phyloP scores from a whole-genome alignment of 1,284 basidiomycete genomes.

The Thelephora terrestris region DNA sequence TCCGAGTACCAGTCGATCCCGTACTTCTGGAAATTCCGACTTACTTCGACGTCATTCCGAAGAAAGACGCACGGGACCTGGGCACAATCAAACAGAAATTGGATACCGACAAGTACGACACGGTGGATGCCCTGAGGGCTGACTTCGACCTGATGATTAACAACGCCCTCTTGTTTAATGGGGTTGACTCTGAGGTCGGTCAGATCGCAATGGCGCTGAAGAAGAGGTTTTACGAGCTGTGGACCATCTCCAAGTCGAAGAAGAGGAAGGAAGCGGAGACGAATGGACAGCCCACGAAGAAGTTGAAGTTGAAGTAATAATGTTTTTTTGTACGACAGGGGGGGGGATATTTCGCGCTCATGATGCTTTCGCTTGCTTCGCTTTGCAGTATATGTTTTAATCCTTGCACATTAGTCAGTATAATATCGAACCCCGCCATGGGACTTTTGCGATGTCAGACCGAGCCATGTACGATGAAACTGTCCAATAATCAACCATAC shows the following conservation, averaged over 20 bases:
- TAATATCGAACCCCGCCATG: not conserved
- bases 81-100: conserved; percentile 75
- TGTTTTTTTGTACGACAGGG: not conserved
- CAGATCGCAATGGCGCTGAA: conserved; percentile 40
- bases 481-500: not conserved
- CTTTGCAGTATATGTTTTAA: conserved; percentile 1
- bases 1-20: conserved; percentile 82
- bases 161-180: conserved; percentile 85
- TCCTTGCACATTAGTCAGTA: not conserved
- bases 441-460: not conserved
- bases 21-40: conserved; percentile 69
- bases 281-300: conserved; percentile 61
- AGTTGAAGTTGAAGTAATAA: conserved; percentile 36
- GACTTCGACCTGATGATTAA: conserved; percentile 80
- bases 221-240: conserved; percentile 42
- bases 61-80: conserved; percentile 83
- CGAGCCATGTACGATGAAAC: not conserved
- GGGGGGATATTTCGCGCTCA: not conserved
- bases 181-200: conserved; percentile 67
- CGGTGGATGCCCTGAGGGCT: conserved; percentile 65
- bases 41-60: conserved; percentile 75
- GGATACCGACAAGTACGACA: conserved; percentile 76
- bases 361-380: not conserved
- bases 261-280: conserved; percentile 50
- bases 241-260: conserved; percentile 37